These are phyloP conservation scores for Blastomyces emzantsi DNA, from an alignment of 2,329 filamentous ascomycete species.

Conservation along the genomic window DNA sequence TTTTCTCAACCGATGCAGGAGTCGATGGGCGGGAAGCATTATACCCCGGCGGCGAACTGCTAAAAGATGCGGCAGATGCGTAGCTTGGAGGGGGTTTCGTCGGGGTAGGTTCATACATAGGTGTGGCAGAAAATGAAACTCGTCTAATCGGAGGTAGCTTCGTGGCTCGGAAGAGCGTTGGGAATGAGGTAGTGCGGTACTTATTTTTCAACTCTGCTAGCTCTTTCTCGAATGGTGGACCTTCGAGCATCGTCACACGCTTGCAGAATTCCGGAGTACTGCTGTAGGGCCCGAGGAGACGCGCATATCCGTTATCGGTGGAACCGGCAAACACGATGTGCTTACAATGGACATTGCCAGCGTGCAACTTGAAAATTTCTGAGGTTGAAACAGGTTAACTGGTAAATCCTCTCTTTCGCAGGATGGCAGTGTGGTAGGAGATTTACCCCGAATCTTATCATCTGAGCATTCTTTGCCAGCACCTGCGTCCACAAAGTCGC, in stretches of 20 bases:
- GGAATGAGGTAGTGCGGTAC: slow-evolving; percentile 8
- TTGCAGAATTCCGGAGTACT: slow-evolving; percentile 16
- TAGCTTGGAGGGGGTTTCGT: not conserved
- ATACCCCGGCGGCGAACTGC: not conserved
- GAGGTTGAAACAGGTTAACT: slow-evolving; percentile 9
- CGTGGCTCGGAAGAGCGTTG: not conserved
- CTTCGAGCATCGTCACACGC: slow-evolving; percentile 33
- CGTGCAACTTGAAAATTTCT: slow-evolving; percentile 28
- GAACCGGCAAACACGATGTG: slow-evolving; percentile 37
- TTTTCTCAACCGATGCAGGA: not conserved
- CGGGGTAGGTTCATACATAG: not conserved
- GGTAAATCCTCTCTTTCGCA: not conserved
- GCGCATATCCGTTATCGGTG: slow-evolving; percentile 38
- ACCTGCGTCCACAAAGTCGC: slow-evolving; percentile 37
- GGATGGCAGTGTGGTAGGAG: not conserved
- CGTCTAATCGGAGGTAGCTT: slow-evolving; percentile 4
- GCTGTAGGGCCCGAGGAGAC: slow-evolving; percentile 29
- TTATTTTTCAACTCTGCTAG: slow-evolving; percentile 23
- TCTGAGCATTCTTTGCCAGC: slow-evolving; percentile 38
- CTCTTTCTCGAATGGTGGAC: slow-evolving; percentile 29
- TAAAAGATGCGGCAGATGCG: slow-evolving; percentile 4
- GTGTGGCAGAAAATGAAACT: slow-evolving; percentile 4
- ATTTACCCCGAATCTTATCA: slow-evolving; percentile 34
- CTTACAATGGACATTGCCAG: slow-evolving; percentile 33
- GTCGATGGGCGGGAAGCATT: not conserved